Conservation (phyloP, 805 yeast species). For the Saccharomyces kudriavzevii region DNA sequence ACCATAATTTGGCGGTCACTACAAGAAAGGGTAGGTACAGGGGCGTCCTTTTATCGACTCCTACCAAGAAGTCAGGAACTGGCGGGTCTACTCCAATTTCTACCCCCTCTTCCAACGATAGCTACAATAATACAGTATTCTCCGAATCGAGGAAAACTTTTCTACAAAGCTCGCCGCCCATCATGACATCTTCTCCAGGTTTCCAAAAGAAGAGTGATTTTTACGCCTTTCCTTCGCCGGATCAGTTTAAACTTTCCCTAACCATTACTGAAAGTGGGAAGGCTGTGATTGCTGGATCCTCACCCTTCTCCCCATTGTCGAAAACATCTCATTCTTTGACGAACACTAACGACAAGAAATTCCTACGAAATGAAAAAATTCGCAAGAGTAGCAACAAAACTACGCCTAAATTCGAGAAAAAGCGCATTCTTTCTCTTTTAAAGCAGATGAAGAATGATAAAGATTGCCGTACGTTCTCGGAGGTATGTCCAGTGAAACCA, state of each 20-base stretch:
- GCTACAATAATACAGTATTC: slow-evolving; percentile 8
- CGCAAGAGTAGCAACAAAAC: background rate
- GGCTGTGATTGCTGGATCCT: slow-evolving; percentile 24
- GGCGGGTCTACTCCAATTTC: slow-evolving; percentile 10
- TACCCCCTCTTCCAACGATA: slow-evolving; percentile 17
- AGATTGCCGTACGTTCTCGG: background rate
- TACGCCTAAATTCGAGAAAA: slow-evolving; percentile 16
- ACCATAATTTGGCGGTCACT: background rate
- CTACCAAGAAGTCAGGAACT: slow-evolving; percentile 10
- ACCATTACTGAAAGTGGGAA: slow-evolving; percentile 28
- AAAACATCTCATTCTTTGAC: slow-evolving; percentile 1
- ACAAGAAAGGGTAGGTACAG: slow-evolving; percentile 23
- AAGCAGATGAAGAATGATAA: slow-evolving; percentile 23
- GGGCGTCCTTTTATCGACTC: slow-evolving; percentile 24
- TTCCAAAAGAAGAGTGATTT: slow-evolving; percentile 3
- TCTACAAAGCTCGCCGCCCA: slow-evolving; percentile 12
- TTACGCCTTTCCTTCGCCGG: background rate
- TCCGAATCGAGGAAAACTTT: slow-evolving; percentile 12
- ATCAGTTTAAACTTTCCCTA: slow-evolving; percentile 21
- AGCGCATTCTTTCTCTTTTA: slow-evolving; percentile 21
- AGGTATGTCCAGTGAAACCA: slow-evolving; percentile 1
- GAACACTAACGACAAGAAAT: background rate
- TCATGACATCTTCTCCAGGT: slow-evolving; percentile 6
- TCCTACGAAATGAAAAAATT: background rate
- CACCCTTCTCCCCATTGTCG: slow-evolving; percentile 6